Percentiles rank a stretch among this genome's conserved stretches.
These are phyloP conservation scores for Tetrahymena borealis DNA, from an alignment of 73 alveolate genomes.

Conservation along the genomic window DNA sequence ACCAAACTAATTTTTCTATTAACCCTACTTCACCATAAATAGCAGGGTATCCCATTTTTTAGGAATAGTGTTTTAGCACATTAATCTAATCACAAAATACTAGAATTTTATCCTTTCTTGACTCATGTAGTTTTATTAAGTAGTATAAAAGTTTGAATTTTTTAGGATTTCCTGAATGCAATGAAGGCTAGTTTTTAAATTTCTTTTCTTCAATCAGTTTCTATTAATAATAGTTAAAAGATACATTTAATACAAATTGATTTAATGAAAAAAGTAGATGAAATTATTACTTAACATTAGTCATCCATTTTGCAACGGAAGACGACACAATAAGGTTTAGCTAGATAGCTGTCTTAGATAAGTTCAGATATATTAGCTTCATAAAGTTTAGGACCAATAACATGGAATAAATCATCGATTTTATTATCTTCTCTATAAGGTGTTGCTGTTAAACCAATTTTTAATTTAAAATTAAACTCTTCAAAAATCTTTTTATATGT, in stretches of 20 bases:
- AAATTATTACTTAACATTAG: background rate
- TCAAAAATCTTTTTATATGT: background rate
- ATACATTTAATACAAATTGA: slow-evolving; percentile 15
- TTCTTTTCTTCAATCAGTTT: background rate
- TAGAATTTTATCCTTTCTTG: slow-evolving; percentile 33
- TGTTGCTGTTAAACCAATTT: slow-evolving; percentile 39
- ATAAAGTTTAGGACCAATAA: slow-evolving; percentile 36
- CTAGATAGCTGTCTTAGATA: slow-evolving; percentile 19
- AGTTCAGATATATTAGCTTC: slow-evolving; percentile 37
- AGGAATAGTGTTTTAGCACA: slow-evolving; percentile 35
- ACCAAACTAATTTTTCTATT: slow-evolving; percentile 44
- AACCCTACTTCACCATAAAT: slow-evolving; percentile 51
- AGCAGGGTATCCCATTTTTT: slow-evolving; percentile 35
- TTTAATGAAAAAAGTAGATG: background rate
- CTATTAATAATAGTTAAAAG: background rate
- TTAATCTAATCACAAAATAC: slow-evolving; percentile 34
- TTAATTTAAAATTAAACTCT: slow-evolving; percentile 5
- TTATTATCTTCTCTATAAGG: slow-evolving; percentile 44
- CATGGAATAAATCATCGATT: slow-evolving; percentile 29
- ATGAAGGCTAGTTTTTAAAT: background rate
- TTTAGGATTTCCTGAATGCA: slow-evolving; percentile 4
- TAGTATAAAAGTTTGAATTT: slow-evolving; percentile 27
- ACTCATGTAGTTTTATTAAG: slow-evolving; percentile 11
- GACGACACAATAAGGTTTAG: slow-evolving; percentile 26
- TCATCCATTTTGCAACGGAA: slow-evolving; percentile 20